phyloP scores from a whole-genome alignment of 345 rosid species.

The Excoecaria cochinchinensis region DNA sequence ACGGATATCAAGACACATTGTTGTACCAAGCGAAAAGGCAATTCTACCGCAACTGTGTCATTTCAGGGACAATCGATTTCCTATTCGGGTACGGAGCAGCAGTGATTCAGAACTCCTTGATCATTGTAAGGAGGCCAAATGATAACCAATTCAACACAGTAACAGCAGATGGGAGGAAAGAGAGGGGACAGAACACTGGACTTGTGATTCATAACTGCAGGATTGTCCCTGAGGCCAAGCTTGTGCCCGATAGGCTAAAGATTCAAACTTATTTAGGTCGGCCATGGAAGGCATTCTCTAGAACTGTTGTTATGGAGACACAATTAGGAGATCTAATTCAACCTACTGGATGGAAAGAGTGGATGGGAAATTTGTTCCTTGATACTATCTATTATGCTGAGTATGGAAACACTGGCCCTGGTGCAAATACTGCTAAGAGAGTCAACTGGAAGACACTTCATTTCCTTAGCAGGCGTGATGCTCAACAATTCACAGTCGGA shows the following conservation, averaged over 20 bases:
- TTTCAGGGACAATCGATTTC: slow-evolving; percentile 32
- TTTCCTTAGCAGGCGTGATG: slow-evolving; percentile 33
- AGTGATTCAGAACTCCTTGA: slow-evolving; percentile 28
- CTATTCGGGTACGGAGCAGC: slow-evolving; percentile 29
- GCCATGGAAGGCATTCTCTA: slow-evolving; percentile 68
- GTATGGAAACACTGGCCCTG: slow-evolving; percentile 63
- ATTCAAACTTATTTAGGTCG: slow-evolving; percentile 62
- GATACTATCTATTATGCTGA: slow-evolving; percentile 53
- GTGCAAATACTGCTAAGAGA: slow-evolving; percentile 44
- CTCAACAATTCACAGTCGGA: slow-evolving; percentile 40
- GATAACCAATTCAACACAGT: slow-evolving; percentile 51
- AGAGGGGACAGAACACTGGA: slow-evolving; percentile 31
- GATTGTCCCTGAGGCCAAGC: slow-evolving; percentile 63
- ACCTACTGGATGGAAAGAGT: slow-evolving; percentile 58
- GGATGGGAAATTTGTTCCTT: slow-evolving; percentile 38
- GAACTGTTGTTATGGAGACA: slow-evolving; percentile 56
- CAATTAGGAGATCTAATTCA: slow-evolving; percentile 58
- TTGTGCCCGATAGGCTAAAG: slow-evolving; percentile 32
- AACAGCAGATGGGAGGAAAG: slow-evolving; percentile 55
- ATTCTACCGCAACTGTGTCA: slow-evolving; percentile 31
- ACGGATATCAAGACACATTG: slow-evolving; percentile 28
- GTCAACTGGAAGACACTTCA: slow-evolving; percentile 57
- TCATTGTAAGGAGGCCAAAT: slow-evolving; percentile 27
- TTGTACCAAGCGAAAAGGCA: slow-evolving; percentile 24
- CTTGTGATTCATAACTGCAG: slow-evolving; percentile 72